These are phyloP conservation scores for Teratosphaeria destructans DNA, from an alignment of 2,329 filamentous ascomycete species.

Conservation along the genomic window DNA sequence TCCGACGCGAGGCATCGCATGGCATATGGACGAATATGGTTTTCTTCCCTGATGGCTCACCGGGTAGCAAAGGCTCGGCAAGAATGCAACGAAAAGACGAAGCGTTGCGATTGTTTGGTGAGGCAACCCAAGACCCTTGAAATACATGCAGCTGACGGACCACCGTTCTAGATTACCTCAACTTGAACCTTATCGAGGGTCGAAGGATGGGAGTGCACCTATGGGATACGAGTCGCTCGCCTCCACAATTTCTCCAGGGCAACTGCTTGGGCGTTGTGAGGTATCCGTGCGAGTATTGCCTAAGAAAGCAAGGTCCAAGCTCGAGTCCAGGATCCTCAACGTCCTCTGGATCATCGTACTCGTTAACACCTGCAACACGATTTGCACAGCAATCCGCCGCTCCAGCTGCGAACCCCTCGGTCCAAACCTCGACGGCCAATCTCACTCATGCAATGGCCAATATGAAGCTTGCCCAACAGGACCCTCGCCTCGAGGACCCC, in stretches of 20 bases:
- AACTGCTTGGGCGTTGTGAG: conserved; percentile 11
- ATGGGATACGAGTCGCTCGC: conserved; percentile 16
- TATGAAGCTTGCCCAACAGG: conserved; percentile 1
- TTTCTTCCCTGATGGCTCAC: conserved; percentile 11
- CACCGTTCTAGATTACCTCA: conserved; percentile 17
- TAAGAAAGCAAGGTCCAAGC: conserved; percentile 7
- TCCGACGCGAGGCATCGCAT: conserved; percentile 18
- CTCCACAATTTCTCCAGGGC: conserved; percentile 11
- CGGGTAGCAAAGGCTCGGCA: conserved; percentile 14
- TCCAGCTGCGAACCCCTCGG: background rate
- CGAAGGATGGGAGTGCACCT: conserved; percentile 16
- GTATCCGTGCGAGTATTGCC: conserved; percentile 4
- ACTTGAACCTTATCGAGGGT: conserved; percentile 11
- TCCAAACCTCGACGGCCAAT: background rate
- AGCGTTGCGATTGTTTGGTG: conserved; percentile 18
- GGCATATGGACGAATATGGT: conserved; percentile 22
- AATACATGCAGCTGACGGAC: conserved; percentile 1
- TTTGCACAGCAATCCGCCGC: background rate
- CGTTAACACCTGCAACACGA: background rate
- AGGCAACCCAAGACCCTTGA: background rate
- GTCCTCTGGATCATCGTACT: conserved; percentile 1
- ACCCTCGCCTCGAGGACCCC: conserved; percentile 2
- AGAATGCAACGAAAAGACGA: conserved; percentile 16
- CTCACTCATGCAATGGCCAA: conserved; percentile 2
- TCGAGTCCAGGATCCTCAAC: conserved; percentile 1